Evolutionary conservation across 2,329 filamentous ascomycete species (phyloP), one percentile per base, ranked within the genome.

Genomic region (Botryotinia convoluta): DNA sequence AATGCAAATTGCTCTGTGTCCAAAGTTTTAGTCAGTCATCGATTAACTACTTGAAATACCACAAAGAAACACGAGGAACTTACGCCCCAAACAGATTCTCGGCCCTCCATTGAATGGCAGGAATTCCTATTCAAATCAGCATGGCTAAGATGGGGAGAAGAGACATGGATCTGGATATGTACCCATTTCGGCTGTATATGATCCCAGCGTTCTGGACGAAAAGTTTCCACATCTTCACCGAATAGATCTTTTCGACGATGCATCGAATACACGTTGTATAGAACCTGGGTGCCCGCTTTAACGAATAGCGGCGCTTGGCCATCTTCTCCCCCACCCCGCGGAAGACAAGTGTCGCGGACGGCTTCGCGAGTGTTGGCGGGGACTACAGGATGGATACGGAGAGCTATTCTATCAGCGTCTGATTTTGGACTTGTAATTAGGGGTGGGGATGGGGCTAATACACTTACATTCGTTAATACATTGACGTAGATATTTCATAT

Each of bases 81-180:
- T 64, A 71, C 44, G 54, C 8, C 91, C 91, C 74, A 93, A 87
- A 81, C 91, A 92, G 80, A 92, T 91, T 57, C 91, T 84, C 61
- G 91, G 89, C 1, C 91, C 91, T 16, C 90, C 90, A 79, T 92
- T 92, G 81, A 93, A 93, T 14, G 91, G 91, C 51, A 93, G 85
- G 79, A 91, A 93, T 76, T 90, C 87, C 88, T 90, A 92, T 29
- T 20, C 20, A 12, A 60, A 12, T 63, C 12, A 45, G 44, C 37
- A 18, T 65, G 10, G 2, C 22, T 42, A 3, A 32, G 2, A 45
- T 29, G 5, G 0, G 10, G 20, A 67, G 7, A 16, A 20, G 14
- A 32, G 20, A 42, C 1, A 4, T 20, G 9, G 12, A 42, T 29
- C 14, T 7, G 14, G 16, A 18, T 29, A 18, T 8, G 6, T 48